These are phyloP conservation scores for Chamaecyparis obtusa DNA, from an alignment of 75 land plant species.

Conservation along the genomic window DNA sequence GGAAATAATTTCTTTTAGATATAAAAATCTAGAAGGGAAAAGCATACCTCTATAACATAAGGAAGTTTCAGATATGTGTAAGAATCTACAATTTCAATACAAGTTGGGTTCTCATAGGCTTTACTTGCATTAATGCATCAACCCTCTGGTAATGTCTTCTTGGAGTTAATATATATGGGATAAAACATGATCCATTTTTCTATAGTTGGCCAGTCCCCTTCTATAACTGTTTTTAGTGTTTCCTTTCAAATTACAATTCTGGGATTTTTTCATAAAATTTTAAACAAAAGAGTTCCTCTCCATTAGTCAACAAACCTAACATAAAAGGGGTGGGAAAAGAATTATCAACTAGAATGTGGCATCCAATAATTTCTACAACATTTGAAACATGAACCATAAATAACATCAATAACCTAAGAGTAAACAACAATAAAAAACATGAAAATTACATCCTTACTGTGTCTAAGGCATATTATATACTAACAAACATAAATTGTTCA, in stretches of 20 bases:
- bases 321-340: not conserved
- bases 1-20: not conserved
- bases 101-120: constrained; percentile 88
- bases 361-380: not conserved
- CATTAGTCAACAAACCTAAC: not conserved
- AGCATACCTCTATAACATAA: constrained; percentile 59
- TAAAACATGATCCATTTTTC: constrained; percentile 75
- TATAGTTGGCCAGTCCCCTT: constrained; percentile 22
- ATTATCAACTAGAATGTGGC: not conserved
- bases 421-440: not conserved
- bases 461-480: not conserved
- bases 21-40: not conserved
- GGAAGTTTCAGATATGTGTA: constrained; percentile 70
- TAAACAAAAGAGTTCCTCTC: not conserved
- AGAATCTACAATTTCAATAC: constrained; percentile 72
- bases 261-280: not conserved
- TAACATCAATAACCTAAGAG: not conserved
- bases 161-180: constrained; percentile 85
- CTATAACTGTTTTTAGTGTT: constrained; percentile 17
- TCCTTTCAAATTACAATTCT: not conserved
- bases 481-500: not conserved
- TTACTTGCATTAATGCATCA: constrained; percentile 53
- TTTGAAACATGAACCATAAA: not conserved
- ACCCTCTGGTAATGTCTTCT: constrained; percentile 87
- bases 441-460: not conserved